Percentiles rank a stretch among this genome's conserved stretches.
phyloP scores from a whole-genome alignment of 495 filamentous ascomycete species.

The Penicillium chermesinum region DNA sequence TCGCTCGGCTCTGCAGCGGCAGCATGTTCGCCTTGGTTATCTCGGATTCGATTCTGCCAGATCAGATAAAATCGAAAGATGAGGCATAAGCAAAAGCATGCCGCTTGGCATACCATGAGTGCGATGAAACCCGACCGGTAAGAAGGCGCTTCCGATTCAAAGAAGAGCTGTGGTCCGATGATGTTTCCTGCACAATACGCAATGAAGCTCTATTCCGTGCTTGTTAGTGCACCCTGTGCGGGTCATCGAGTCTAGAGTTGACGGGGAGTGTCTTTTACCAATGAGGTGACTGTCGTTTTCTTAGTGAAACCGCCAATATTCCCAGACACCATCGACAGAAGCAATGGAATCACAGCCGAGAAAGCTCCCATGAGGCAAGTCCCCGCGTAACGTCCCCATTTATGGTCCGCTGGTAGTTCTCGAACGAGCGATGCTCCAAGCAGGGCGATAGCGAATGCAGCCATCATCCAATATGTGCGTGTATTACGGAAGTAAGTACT shows the following conservation, averaged over 20 bases:
- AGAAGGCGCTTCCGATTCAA: conserved; percentile 10
- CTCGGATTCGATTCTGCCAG: conserved; percentile 6
- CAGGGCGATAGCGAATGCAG: background rate
- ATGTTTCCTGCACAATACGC: conserved; percentile 39
- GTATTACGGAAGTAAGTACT: conserved; percentile 8
- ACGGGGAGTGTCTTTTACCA: background rate
- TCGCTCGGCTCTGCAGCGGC: too few relatives aligned
- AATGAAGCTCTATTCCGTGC: conserved; percentile 19
- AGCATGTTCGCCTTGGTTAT: background rate
- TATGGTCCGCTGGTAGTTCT: background rate
- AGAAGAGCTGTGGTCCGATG: conserved; percentile 16
- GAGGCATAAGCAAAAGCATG: background rate
- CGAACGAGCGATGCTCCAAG: conserved; percentile 3
- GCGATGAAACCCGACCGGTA: conserved; percentile 8
- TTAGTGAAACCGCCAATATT: conserved; percentile 27
- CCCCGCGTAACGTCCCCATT: conserved; percentile 9
- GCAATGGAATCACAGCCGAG: conserved; percentile 4
- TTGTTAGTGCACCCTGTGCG: too few relatives aligned
- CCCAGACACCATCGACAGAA: conserved; percentile 7
- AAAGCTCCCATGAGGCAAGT: conserved; percentile 8
- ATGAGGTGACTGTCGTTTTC: conserved; percentile 10
- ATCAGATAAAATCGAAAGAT: conserved; percentile 8
- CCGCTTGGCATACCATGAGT: conserved; percentile 5
- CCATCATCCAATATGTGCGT: conserved; percentile 12
- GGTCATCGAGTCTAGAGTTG: background rate